Evolutionary conservation across 352 stramenopile species (phyloP).

Genomic region (Pythium insidiosum): DNA sequence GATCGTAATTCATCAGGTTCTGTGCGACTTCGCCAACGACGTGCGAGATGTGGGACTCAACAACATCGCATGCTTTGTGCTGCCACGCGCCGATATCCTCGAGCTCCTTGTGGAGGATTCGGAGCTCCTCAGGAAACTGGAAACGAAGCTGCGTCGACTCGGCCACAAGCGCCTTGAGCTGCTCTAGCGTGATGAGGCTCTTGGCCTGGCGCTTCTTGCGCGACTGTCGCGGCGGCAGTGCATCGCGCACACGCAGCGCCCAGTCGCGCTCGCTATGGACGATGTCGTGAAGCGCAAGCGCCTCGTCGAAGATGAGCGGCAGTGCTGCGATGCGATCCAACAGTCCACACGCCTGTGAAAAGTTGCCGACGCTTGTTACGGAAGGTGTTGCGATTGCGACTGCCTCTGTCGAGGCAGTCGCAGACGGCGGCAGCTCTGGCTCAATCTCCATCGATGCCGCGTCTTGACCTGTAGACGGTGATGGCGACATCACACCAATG

Average conservation of each 20-base stretch:
- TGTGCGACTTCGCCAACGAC: conserved; percentile 31
- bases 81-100: conserved; percentile 60
- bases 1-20: conserved; percentile 50
- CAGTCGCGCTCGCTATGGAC: conserved; percentile 56
- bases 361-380: too few relatives aligned
- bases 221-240: conserved; percentile 68
- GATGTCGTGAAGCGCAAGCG: conserved; percentile 36
- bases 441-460: too few relatives aligned
- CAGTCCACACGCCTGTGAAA: conserved; percentile 38
- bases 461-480: too few relatives aligned
- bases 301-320: conserved; percentile 73
- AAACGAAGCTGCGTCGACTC: conserved; percentile 59
- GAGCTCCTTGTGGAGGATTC: conserved; percentile 68
- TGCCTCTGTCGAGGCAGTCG: too few relatives aligned
- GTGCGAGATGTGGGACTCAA: conserved; percentile 28
- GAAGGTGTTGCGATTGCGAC: too few relatives aligned
- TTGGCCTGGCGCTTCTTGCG: conserved; percentile 70
- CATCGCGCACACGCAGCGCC: conserved; percentile 59
- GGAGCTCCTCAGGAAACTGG: conserved; percentile 67
- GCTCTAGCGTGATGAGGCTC: conserved; percentile 44
- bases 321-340: conserved; percentile 61
- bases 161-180: conserved; percentile 40
- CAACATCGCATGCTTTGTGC: conserved; percentile 37
- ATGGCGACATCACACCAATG: conserved; percentile 26
- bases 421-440: background rate